Evolutionary conservation across 164 flowering plant genomes (phyloP).

Genomic region (Piper betle): DNA sequence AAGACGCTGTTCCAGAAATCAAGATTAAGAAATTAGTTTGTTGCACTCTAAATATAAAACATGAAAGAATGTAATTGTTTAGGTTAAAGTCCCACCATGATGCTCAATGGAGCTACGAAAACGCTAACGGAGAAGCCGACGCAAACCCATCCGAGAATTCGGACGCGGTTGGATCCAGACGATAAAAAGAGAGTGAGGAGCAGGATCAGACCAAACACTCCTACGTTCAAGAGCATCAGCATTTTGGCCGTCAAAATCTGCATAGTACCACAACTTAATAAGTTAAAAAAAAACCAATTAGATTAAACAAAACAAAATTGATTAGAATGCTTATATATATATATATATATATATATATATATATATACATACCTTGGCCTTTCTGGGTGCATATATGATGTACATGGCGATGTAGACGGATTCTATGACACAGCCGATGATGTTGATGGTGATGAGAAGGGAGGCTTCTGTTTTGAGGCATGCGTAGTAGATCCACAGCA

Average conservation of each 20-base stretch:
- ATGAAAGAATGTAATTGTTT: background rate
- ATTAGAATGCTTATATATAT: background rate
- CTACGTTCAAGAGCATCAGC: slow-evolving; percentile 30
- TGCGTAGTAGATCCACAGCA: slow-evolving; percentile 50
- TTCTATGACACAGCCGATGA: slow-evolving; percentile 31
- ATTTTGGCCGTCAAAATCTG: slow-evolving; percentile 42
- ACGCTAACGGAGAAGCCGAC: slow-evolving; percentile 47
- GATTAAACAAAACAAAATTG: too few species aligned
- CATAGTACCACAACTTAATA: slow-evolving; percentile 1
- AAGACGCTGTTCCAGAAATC: slow-evolving; percentile 24
- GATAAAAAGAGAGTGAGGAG: slow-evolving; percentile 26
- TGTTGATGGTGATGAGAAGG: slow-evolving; percentile 45
- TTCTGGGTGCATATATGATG: slow-evolving; percentile 29
- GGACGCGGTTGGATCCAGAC: slow-evolving; percentile 23
- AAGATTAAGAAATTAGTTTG: background rate
- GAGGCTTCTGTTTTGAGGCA: slow-evolving; percentile 21
- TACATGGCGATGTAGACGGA: slow-evolving; percentile 23
- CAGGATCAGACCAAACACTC: slow-evolving; percentile 36
- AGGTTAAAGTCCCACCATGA: slow-evolving; percentile 35
- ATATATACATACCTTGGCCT: slow-evolving; percentile 26
- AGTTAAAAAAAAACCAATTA: background rate
- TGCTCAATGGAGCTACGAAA: slow-evolving; percentile 64
- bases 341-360: background rate
- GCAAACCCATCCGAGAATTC: slow-evolving; percentile 61
- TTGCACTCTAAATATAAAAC: background rate